A percentile compares a stretch with the other conserved stretches of the same genome.
Evolutionary conservation across 345 rosid genomes (phyloP).

Genomic region (Noccaea bulbosa): DNA sequence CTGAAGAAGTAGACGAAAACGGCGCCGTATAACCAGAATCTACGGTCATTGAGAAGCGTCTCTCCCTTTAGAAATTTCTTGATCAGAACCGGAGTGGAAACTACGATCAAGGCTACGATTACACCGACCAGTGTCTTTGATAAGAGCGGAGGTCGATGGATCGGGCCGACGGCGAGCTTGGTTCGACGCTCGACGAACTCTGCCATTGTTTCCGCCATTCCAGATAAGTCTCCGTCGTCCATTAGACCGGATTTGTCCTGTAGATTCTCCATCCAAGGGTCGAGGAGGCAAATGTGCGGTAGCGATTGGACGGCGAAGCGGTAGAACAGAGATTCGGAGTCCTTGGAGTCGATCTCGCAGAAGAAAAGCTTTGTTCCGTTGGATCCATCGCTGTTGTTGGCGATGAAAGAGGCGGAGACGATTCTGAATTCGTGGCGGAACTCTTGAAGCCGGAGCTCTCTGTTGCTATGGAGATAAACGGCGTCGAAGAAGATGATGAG

Average conservation of each 20-base stretch:
- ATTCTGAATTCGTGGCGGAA: conserved; percentile 64
- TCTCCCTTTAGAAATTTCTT: conserved; percentile 56
- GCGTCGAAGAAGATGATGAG: conserved; percentile 86
- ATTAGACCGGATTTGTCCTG: conserved; percentile 62
- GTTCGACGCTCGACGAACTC: conserved; percentile 66
- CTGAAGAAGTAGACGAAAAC: conserved; percentile 79
- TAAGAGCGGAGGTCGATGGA: conserved; percentile 66
- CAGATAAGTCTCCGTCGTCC: conserved; percentile 56
- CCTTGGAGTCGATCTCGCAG: conserved; percentile 71
- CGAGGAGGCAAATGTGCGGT: conserved; percentile 74
- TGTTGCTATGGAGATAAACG: conserved; percentile 46
- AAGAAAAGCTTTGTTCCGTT: conserved; percentile 62
- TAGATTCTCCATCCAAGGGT: conserved; percentile 55
- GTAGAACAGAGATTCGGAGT: conserved; percentile 66
- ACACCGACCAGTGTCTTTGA: conserved; percentile 56
- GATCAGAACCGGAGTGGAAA: conserved; percentile 52
- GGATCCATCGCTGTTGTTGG: conserved; percentile 54
- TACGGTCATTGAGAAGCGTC: conserved; percentile 62
- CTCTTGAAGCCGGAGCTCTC: conserved; percentile 62
- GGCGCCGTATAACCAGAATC: conserved; percentile 62
- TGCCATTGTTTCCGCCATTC: conserved; percentile 75
- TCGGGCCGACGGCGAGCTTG: conserved; percentile 52
- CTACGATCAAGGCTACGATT: conserved; percentile 32
- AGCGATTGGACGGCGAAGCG: conserved; percentile 67
- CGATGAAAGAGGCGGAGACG: conserved; percentile 69